phyloP scores from a whole-genome alignment of 1,284 basidiomycete genomes.

The Ustilago hordei region DNA sequence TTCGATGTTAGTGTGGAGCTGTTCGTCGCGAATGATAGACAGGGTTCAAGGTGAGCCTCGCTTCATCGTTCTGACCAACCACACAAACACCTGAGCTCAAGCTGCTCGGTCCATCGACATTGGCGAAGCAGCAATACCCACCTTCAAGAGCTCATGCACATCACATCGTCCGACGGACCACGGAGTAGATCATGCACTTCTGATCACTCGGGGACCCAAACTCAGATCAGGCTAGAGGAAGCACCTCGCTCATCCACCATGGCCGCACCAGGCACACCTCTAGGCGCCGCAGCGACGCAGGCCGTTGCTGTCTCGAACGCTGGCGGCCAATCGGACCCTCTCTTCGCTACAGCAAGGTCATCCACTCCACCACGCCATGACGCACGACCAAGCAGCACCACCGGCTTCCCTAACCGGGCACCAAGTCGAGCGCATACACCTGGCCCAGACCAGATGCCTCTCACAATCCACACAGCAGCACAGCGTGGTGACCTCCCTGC shows the following conservation, averaged over 20 bases:
- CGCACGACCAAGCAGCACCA: not conserved
- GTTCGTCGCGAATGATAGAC: not conserved
- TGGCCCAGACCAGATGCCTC: slow-evolving; percentile 37
- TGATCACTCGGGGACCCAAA: not conserved
- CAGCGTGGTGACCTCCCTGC: slow-evolving; percentile 84
- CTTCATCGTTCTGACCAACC: too few species aligned
- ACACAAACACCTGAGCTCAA: too few species aligned
- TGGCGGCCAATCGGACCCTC: slow-evolving; percentile 25
- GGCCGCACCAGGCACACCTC: slow-evolving; percentile 46
- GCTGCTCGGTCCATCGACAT: too few species aligned
- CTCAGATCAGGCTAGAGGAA: not conserved
- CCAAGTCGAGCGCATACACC: slow-evolving; percentile 38
- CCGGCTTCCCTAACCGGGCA: slow-evolving; percentile 10
- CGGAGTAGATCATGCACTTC: not conserved
- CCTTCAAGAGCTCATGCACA: not conserved
- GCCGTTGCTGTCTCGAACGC: slow-evolving; percentile 13
- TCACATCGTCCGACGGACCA: not conserved
- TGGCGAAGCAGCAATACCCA: not conserved
- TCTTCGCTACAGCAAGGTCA: slow-evolving; percentile 12
- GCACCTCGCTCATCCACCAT: slow-evolving; percentile 12
- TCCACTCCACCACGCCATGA: slow-evolving; percentile 16
- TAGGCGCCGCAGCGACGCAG: slow-evolving; percentile 25
- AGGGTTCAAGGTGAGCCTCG: not conserved
- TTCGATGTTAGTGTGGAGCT: slow-evolving; percentile 33
- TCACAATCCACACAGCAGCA: slow-evolving; percentile 83